Percentiles rank a stretch among this genome's conserved stretches.
Evolutionary conservation across 2,329 filamentous ascomycete genomes (phyloP).

Genomic region (Beauveria sp.): DNA sequence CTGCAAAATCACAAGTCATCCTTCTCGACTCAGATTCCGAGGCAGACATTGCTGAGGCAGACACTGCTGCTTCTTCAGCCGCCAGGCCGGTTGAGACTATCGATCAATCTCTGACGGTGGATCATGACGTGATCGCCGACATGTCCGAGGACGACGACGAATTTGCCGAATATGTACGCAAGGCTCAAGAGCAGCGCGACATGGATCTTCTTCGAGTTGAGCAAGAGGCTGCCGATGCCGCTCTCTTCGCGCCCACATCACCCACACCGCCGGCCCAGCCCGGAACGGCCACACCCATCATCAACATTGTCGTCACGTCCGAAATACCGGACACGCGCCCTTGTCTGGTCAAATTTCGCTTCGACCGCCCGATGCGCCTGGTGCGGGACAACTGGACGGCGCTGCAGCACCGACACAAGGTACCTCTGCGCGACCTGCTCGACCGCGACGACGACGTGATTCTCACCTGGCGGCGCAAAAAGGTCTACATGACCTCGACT

Average conservation of each 20-base stretch:
- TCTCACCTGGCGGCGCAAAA: constrained; percentile 69
- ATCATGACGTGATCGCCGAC: constrained; percentile 11
- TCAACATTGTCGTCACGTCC: constrained; percentile 48
- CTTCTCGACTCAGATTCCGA: constrained; percentile 27
- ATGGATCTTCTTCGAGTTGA: not conserved
- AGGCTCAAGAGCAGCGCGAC: constrained; percentile 28
- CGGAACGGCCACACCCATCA: not conserved
- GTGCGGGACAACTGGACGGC: constrained; percentile 64
- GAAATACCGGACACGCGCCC: constrained; percentile 49
- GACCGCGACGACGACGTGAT: constrained; percentile 50
- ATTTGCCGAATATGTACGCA: constrained; percentile 37
- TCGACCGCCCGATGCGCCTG: constrained; percentile 59
- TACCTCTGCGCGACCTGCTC: constrained; percentile 20
- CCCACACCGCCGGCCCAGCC: not conserved
- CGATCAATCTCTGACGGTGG: not conserved
- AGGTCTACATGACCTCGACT: constrained; percentile 69
- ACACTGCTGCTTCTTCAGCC: constrained; percentile 11
- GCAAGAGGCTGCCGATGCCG: constrained; percentile 17
- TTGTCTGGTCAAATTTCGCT: constrained; percentile 54
- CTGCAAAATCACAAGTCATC: constrained; percentile 17
- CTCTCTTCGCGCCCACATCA: not conserved
- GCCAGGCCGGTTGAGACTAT: constrained; percentile 13
- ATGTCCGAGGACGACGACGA: constrained; percentile 31
- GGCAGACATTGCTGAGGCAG: not conserved
- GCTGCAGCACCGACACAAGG: constrained; percentile 41